These are phyloP conservation scores for Trichosporon coremiiforme DNA, from an alignment of 1,284 basidiomycete species.

Conservation along the genomic window DNA sequence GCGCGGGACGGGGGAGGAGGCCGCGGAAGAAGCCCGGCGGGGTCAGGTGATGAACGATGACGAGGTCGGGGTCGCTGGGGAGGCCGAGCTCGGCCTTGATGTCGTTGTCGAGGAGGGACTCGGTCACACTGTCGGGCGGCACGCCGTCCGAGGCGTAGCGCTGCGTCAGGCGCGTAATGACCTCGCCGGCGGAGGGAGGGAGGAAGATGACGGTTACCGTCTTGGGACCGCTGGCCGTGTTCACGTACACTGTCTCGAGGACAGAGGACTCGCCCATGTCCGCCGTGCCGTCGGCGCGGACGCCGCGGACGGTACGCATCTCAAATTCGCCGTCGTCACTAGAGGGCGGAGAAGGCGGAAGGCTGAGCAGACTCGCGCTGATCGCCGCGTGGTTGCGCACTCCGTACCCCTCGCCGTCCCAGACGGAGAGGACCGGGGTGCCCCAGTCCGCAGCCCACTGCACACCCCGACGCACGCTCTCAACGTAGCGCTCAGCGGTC, in stretches of 20 bases:
- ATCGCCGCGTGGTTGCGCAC: constrained; percentile 24
- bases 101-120: constrained; percentile 29
- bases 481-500: constrained; percentile 29
- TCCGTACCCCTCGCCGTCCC: constrained; percentile 33
- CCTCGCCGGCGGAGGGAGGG: constrained; percentile 27
- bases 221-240: constrained; percentile 24
- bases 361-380: constrained; percentile 26
- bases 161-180: constrained; percentile 27
- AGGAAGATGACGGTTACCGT: constrained; percentile 32
- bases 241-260: constrained; percentile 27
- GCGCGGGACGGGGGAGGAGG: constrained; percentile 41
- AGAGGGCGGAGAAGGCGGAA: constrained; percentile 31
- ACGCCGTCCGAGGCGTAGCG: constrained; percentile 24
- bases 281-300: background rate
- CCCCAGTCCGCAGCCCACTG: constrained; percentile 43
- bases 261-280: constrained; percentile 28
- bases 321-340: background rate
- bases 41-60: constrained; percentile 41
- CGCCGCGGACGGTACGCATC: background rate
- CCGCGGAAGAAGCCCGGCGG: constrained; percentile 31
- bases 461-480: constrained; percentile 38
- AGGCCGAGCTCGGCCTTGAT: constrained; percentile 32
- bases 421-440: constrained; percentile 42
- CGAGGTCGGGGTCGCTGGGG: constrained; percentile 40
- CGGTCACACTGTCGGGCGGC: constrained; percentile 21